Percentiles rank a stretch among this genome's conserved stretches.
Evolutionary conservation across 2,329 filamentous ascomycete genomes (phyloP).

Genomic region (Sarocladiaceae sp.): DNA sequence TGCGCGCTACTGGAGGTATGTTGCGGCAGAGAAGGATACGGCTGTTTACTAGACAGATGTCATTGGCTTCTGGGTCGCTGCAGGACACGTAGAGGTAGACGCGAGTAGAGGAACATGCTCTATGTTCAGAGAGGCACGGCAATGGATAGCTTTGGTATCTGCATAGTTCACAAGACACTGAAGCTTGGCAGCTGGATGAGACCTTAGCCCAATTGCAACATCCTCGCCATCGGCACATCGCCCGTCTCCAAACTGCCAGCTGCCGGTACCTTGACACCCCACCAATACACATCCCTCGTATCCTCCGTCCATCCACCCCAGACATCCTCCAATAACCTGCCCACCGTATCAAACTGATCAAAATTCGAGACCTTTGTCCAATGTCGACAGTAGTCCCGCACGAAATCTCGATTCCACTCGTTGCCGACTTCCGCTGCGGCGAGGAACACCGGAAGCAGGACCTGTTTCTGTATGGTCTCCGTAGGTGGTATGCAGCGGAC

Average conservation of each 20-base stretch:
- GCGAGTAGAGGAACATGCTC: too few relatives aligned
- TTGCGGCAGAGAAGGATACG: not conserved
- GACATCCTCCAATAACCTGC: slow-evolving; percentile 4
- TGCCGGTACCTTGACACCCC: slow-evolving; percentile 2
- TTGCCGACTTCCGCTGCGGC: slow-evolving; percentile 15
- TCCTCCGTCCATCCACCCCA: slow-evolving; percentile 2
- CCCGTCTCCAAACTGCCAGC: not conserved
- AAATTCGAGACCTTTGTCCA: slow-evolving; percentile 1
- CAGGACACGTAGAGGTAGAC: too few relatives aligned
- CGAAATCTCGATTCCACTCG: slow-evolving; percentile 4
- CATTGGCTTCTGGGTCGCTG: too few relatives aligned
- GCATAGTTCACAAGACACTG: too few relatives aligned
- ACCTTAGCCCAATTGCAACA: slow-evolving; percentile 6
- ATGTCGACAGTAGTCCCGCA: slow-evolving; percentile 6
- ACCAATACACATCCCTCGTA: slow-evolving; percentile 1
- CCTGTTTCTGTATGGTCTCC: slow-evolving; percentile 27
- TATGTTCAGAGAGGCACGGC: too few relatives aligned
- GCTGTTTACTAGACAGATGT: not conserved
- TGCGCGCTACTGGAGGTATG: not conserved
- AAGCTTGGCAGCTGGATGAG: too few relatives aligned
- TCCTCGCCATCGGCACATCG: not conserved
- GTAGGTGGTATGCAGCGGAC: slow-evolving; percentile 22
- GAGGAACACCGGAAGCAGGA: slow-evolving; percentile 29
- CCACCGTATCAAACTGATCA: slow-evolving; percentile 6
- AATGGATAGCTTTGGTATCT: too few relatives aligned